phyloP scores from a whole-genome alignment of 1,284 basidiomycete species.

The Sporisorium reilianum region DNA sequence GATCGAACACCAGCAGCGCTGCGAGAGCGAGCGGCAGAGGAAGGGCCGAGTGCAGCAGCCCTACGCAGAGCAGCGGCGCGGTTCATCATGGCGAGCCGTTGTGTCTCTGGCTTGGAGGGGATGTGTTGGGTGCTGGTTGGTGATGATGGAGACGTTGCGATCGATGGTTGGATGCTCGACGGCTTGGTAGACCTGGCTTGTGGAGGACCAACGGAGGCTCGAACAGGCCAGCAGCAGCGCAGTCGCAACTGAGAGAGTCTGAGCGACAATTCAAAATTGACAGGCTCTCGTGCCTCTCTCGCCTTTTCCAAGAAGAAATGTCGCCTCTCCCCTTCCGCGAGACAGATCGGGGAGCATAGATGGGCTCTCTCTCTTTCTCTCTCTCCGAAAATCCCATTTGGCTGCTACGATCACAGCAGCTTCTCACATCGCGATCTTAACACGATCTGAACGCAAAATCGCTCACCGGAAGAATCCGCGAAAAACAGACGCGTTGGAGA shows the following conservation, averaged over 20 bases:
- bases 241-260: too few species aligned
- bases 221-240: neutral
- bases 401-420: neutral
- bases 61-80: conserved; percentile 48
- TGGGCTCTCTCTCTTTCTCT: too few species aligned
- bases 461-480: conserved; percentile 27
- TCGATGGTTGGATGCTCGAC: neutral
- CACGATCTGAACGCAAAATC: neutral
- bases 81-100: conserved; percentile 40
- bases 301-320: conserved; percentile 26
- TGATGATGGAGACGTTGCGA: neutral
- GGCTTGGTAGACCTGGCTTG: conserved; percentile 8
- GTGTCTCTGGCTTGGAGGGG: conserved; percentile 2
- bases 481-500: neutral
- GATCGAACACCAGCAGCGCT: conserved; percentile 24
- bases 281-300: conserved; percentile 3
- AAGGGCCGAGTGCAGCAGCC: conserved; percentile 30
- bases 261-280: too few species aligned
- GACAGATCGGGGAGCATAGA: neutral
- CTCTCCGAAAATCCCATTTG: neutral
- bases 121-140: neutral
- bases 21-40: conserved; percentile 24
- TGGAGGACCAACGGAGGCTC: conserved; percentile 26
- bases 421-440: neutral
- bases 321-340: neutral